Evolutionary conservation across 2,329 filamentous ascomycete species (phyloP).

Genomic region (Fusarium poae): DNA sequence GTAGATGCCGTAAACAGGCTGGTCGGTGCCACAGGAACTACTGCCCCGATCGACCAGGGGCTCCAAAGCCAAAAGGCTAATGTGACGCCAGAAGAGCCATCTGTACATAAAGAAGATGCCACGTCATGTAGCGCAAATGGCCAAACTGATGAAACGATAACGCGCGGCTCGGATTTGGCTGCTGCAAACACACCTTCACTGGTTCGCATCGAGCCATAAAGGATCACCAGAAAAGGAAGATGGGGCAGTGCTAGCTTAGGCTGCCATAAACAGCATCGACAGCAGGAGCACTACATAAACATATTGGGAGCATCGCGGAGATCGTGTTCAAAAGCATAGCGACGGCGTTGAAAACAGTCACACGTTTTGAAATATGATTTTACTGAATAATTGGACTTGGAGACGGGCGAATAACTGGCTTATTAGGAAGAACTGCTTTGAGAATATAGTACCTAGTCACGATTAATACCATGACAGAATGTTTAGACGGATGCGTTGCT

Average conservation of each 20-base stretch:
- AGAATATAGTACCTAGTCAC: neutral
- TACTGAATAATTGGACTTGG: neutral
- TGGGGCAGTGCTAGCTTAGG: conserved; percentile 6
- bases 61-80: conserved; percentile 21
- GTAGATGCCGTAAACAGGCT: conserved; percentile 16
- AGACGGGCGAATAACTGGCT: conserved; percentile 6
- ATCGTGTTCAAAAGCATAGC: conserved; percentile 41
- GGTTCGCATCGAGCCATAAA: conserved; percentile 1
- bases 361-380: conserved; percentile 19
- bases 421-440: conserved; percentile 1
- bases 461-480: conserved; percentile 15
- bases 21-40: conserved; percentile 4
- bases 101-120: conserved; percentile 22
- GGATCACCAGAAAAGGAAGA: conserved; percentile 3
- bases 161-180: conserved; percentile 13
- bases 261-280: neutral
- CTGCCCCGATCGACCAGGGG: conserved; percentile 21
- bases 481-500: neutral
- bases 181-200: conserved; percentile 12
- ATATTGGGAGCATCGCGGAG: conserved; percentile 2
- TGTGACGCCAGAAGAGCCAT: conserved; percentile 19
- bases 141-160: conserved; percentile 28
- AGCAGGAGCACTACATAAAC: neutral
- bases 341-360: conserved; percentile 39
- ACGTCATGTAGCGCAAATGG: conserved; percentile 10